A percentile compares a stretch with the other conserved stretches of the same genome.
These are phyloP conservation scores for Cordyceps farinosa DNA, from an alignment of 2,329 filamentous ascomycete genomes.

Conservation along the genomic window DNA sequence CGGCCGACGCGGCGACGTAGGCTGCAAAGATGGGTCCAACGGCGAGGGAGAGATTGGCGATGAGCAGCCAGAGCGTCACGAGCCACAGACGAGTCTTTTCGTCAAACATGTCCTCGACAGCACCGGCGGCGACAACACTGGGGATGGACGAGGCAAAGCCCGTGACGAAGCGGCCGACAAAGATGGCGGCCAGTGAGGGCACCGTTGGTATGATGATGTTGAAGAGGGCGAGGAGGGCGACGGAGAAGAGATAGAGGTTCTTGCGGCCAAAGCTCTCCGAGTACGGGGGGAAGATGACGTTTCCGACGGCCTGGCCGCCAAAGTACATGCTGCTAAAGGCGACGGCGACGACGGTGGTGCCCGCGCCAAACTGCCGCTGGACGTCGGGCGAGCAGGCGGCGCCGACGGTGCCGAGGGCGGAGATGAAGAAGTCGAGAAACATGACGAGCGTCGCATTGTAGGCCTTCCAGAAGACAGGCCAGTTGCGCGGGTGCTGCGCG, in stretches of 20 bases:
- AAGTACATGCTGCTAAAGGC: constrained; percentile 7
- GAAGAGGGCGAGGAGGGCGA: constrained; percentile 5
- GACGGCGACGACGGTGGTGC: constrained; percentile 2
- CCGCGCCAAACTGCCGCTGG: neutral
- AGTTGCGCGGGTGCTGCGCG: constrained; percentile 3
- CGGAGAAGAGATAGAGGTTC: constrained; percentile 7
- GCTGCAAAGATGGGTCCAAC: constrained; percentile 5
- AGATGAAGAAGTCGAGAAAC: constrained; percentile 9
- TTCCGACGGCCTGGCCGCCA: constrained; percentile 3
- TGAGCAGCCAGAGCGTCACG: constrained; percentile 5
- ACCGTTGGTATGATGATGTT: constrained; percentile 4
- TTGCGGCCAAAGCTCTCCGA: constrained; percentile 3
- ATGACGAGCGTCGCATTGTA: constrained; percentile 5
- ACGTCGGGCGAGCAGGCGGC: constrained; percentile 1
- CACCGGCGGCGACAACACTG: constrained; percentile 4
- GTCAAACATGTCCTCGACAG: constrained; percentile 6
- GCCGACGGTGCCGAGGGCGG: constrained; percentile 3
- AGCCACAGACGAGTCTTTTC: constrained; percentile 6
- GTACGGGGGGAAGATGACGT: constrained; percentile 2
- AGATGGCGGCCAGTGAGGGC: constrained; percentile 1
- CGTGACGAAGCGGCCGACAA: constrained; percentile 5
- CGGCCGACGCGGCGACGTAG: constrained; percentile 4
- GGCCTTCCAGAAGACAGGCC: constrained; percentile 4
- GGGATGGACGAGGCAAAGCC: constrained; percentile 5
- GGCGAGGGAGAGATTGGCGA: constrained; percentile 4